Percentiles rank a stretch among this genome's conserved stretches.
Evolutionary conservation across 2,329 filamentous ascomycete genomes (phyloP).

Genomic region (Bretziella fagacearum): DNA sequence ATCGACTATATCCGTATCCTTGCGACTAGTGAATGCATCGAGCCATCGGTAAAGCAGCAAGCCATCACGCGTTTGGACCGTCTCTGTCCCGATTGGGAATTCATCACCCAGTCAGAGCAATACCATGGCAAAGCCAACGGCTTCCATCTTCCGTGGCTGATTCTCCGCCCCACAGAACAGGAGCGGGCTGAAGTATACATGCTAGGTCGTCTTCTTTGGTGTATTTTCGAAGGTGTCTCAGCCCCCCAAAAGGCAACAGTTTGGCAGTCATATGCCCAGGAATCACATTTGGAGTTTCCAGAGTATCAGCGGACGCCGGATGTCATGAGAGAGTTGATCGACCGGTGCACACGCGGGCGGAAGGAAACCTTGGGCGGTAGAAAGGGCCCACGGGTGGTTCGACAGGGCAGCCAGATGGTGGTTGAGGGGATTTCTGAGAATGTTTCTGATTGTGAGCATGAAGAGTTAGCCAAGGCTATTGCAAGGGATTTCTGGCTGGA

Average conservation of each 20-base stretch:
- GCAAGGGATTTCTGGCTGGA: constrained; percentile 32
- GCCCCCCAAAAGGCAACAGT: constrained; percentile 39
- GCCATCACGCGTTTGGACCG: constrained; percentile 27
- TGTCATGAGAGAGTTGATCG: constrained; percentile 30
- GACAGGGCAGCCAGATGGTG: constrained; percentile 30
- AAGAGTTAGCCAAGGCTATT: constrained; percentile 16
- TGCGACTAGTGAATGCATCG: constrained; percentile 31
- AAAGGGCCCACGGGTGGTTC: constrained; percentile 21
- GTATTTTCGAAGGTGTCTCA: constrained; percentile 43
- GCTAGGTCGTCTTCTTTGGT: constrained; percentile 45
- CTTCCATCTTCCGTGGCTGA: constrained; percentile 41
- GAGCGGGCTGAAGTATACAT: constrained; percentile 45
- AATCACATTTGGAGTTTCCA: constrained; percentile 40
- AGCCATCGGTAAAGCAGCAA: constrained; percentile 23
- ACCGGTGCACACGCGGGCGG: constrained; percentile 34
- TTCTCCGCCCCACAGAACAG: constrained; percentile 33
- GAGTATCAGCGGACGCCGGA: constrained; percentile 31
- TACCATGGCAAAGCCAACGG: constrained; percentile 32
- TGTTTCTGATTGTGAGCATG: constrained; percentile 20
- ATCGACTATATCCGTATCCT: constrained; percentile 41
- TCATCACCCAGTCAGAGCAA: constrained; percentile 25
- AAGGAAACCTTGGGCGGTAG: constrained; percentile 28
- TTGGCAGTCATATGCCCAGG: constrained; percentile 42
- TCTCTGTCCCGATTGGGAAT: constrained; percentile 32
- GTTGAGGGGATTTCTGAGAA: constrained; percentile 17